phyloP scores from a whole-genome alignment of 768 basidiomycete genomes.

The Neoboletus magnificus region DNA sequence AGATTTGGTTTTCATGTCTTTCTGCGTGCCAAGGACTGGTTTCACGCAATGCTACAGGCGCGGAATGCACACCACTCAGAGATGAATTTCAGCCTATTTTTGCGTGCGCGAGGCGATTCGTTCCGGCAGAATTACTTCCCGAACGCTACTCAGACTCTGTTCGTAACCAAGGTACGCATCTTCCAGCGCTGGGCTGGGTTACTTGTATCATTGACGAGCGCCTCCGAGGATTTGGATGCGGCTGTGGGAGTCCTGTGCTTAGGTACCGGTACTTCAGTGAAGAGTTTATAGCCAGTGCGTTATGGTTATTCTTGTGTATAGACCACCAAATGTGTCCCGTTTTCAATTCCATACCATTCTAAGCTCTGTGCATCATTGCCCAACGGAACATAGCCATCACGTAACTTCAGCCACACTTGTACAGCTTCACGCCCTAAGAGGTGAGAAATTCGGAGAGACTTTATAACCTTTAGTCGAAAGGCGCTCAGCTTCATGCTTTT shows the following conservation, averaged over 20 bases:
- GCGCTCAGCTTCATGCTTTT: constrained; percentile 64
- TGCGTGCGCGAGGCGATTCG: constrained; percentile 3
- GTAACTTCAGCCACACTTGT: constrained; percentile 55
- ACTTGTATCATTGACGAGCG: constrained; percentile 6
- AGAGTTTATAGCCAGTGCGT: neutral
- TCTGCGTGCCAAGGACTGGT: constrained; percentile 14
- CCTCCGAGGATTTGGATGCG: constrained; percentile 4
- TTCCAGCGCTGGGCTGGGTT: neutral
- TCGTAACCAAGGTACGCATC: constrained; percentile 16
- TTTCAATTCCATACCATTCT: constrained; percentile 72
- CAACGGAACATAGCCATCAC: constrained; percentile 49
- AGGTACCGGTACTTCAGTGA: neutral
- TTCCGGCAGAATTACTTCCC: neutral
- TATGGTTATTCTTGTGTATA: constrained; percentile 15
- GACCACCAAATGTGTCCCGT: constrained; percentile 38
- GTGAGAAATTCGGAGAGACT: constrained; percentile 36
- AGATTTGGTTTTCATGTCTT: constrained; percentile 4
- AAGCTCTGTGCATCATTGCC: constrained; percentile 52
- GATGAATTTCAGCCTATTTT: constrained; percentile 1
- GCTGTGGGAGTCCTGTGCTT: constrained; percentile 12
- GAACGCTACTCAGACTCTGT: neutral
- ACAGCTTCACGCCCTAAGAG: constrained; percentile 33
- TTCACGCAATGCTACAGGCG: constrained; percentile 5
- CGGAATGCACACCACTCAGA: neutral
- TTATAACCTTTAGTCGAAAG: constrained; percentile 64